A percentile compares a stretch with the other conserved stretches of the same genome.
phyloP scores from a whole-genome alignment of 176 grass and related monocot species.

The Triticum timopheevii region DNA sequence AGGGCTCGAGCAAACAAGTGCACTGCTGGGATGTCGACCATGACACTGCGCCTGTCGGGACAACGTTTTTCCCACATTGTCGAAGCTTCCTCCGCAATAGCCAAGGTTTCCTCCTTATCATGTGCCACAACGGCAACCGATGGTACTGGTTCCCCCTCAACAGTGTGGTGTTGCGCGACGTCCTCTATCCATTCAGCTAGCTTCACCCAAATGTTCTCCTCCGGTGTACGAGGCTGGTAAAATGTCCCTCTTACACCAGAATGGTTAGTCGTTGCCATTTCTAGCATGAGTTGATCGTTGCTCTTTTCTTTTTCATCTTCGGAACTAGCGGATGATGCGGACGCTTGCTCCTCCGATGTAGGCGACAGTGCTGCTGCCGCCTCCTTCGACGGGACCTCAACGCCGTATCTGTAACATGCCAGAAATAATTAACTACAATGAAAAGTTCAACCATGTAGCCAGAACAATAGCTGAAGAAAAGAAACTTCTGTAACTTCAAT shows the following conservation, averaged over 20 bases:
- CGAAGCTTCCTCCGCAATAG: neutral
- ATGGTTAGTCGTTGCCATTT: neutral
- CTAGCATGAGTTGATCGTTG: neutral
- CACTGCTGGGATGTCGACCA: neutral
- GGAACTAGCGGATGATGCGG: neutral
- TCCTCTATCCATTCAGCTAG: neutral
- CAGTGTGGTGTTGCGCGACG: neutral
- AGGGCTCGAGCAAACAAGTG: no score
- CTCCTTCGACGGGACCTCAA: neutral
- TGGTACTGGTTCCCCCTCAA: neutral
- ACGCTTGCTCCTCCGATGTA: neutral
- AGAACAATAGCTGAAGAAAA: neutral
- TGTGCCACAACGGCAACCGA: neutral
- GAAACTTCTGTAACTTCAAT: no score
- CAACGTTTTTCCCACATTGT: neutral
- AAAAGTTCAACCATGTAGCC: neutral
- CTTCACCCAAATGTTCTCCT: neutral
- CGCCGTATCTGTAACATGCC: neutral
- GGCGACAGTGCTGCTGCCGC: neutral
- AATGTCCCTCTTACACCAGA: neutral
- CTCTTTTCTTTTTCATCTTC: neutral
- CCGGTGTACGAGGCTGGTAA: neutral
- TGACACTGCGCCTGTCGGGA: no score
- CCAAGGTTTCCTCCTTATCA: neutral
- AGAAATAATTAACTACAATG: neutral